Evolutionary conservation across 225 moss, liverwort and hornwort genomes (phyloP).

Genomic region (Polytrichum commune): DNA sequence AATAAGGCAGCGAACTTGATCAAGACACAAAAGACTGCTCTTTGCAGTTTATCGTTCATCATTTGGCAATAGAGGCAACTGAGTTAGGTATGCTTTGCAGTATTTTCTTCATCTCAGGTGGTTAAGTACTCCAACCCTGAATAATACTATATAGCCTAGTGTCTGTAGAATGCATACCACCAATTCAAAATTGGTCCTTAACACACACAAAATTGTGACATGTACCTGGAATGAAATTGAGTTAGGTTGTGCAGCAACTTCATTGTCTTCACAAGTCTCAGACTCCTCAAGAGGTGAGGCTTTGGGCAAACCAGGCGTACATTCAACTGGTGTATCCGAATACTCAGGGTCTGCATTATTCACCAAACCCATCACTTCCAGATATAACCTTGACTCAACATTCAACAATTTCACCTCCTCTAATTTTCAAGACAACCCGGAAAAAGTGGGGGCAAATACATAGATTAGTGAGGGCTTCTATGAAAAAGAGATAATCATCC

Average conservation of each 20-base stretch:
- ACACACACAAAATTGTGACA: neutral
- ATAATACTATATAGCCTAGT: neutral
- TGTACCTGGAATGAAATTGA: constrained; percentile 3
- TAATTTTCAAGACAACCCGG: too few species aligned
- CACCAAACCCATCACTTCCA: neutral
- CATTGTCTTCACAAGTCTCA: neutral
- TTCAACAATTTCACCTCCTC: neutral
- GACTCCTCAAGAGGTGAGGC: constrained; percentile 19
- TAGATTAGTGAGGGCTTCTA: too few species aligned
- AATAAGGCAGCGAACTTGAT: too few species aligned
- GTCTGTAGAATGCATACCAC: neutral
- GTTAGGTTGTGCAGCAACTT: neutral
- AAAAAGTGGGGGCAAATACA: too few species aligned
- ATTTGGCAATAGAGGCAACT: too few species aligned
- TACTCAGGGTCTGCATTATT: constrained; percentile 30
- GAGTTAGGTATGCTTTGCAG: too few species aligned
- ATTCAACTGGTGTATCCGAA: constrained; percentile 24
- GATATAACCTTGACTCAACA: neutral
- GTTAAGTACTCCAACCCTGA: neutral
- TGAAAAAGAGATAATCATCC: too few species aligned
- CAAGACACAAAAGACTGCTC: too few species aligned
- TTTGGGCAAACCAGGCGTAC: constrained; percentile 9
- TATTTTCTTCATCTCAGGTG: neutral
- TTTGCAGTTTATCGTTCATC: too few species aligned
- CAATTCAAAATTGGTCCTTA: neutral